Base-by-base conservation (phyloP, 31 red algal species). In the Porphyra umbilicalis region DNA sequence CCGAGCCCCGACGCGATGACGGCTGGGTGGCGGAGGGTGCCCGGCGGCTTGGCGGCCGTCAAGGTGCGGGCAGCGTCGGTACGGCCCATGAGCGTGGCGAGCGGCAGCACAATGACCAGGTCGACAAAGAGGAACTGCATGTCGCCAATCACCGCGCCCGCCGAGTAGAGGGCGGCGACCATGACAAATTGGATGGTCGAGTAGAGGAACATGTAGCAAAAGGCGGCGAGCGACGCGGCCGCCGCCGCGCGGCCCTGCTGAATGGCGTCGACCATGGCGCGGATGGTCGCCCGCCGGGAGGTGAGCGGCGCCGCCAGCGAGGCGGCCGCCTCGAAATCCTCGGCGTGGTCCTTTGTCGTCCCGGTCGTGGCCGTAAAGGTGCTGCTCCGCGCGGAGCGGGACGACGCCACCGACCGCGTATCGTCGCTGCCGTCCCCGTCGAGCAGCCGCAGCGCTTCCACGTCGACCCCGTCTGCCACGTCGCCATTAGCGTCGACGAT, bases 151-250 rank as follows among this genome's bases (percentile, higher is more conserved):
- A 76, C 75, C 46, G 71, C 32, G 35, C 85, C 85, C 33, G 40
- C 6, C 10, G 16, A 32, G 78, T 87, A 87, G 25, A 87, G 71
- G 35, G 81, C 20, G 31, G 77, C 37, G 15, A 80, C 77, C 31
- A 32, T 36, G 8, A n/a, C 5, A 25, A 79, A 77, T 33, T 87
- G 85, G 32, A 79, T 81, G 34, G 81, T 38, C 8, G 85, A 87
- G 71, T 87, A 87, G 67, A 87, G 39, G 75, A 80, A 80, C 85
- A 87, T 87, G 68, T 44, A 87, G 79, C 31, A n/a, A 36, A 87
- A 82, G 20, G 77, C 79, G 7, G 77, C 79, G 31, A 87, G 38
- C 76, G 85, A 87, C 36, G 79, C 39, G 38, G 77, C 78, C 32
- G 85, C 85, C 44, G 85, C 85, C 10, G 77, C 85, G 67, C 85